These are phyloP conservation scores for Trichoderma orchidacearum DNA, from an alignment of 495 filamentous ascomycete species.

Conservation along the genomic window DNA sequence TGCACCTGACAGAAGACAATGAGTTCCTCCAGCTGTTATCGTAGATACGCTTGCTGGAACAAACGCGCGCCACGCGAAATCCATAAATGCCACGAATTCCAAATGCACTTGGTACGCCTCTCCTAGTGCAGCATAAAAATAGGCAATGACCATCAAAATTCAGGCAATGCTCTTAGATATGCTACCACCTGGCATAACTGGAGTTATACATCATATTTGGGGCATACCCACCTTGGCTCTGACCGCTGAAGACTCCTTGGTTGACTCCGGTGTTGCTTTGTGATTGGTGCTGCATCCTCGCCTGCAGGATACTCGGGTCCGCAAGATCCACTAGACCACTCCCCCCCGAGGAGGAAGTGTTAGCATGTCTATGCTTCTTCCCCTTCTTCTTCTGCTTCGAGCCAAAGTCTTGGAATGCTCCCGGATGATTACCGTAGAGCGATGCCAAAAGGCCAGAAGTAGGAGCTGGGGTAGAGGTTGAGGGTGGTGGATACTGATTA, in stretches of 20 bases:
- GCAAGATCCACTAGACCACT: conserved; percentile 97
- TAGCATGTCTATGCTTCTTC: conserved; percentile 99
- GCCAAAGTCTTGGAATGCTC: conserved; percentile 70
- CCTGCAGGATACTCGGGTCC: conserved; percentile 98
- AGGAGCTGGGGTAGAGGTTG: conserved; percentile 79
- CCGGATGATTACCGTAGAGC: conserved; percentile 79
- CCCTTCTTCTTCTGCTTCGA: conserved; percentile 99
- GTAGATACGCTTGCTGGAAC: background rate
- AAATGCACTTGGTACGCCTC: background rate
- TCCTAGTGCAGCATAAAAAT: background rate
- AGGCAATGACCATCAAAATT: background rate
- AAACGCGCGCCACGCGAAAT: background rate
- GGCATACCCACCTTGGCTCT: conserved; percentile 98
- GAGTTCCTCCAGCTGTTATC: background rate
- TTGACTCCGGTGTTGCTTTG: conserved; percentile 63
- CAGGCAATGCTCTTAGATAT: background rate
- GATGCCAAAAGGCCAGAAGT: conserved; percentile 74
- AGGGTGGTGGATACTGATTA: conserved; percentile 58
- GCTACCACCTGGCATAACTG: conserved; percentile 62
- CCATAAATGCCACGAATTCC: background rate
- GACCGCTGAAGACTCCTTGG: conserved; percentile 78
- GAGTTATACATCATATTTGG: conserved; percentile 76
- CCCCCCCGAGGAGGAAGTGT: conserved; percentile 98
- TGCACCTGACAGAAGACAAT: background rate
- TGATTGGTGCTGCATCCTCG: conserved; percentile 80